Conservation (phyloP, 176 grass and related monocot genomes). For the Paspalum notatum region DNA sequence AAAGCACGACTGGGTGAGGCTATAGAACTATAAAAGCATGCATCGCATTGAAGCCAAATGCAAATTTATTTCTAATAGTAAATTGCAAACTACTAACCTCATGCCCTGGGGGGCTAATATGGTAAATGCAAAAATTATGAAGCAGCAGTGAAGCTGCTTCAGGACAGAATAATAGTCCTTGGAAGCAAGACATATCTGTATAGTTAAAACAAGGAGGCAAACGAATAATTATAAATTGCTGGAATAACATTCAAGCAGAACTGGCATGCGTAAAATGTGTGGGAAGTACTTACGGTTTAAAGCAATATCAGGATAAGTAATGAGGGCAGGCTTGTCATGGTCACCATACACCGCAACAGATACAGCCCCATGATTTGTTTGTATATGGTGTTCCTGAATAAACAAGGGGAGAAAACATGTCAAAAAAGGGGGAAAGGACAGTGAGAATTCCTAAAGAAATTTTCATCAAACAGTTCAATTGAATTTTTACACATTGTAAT, state of each 20-base stretch:
- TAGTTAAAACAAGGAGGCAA: conserved; percentile 25
- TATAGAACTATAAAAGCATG: conserved; percentile 18
- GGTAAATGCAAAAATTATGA: conserved; percentile 98
- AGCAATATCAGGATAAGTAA: conserved; percentile 96
- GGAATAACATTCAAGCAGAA: neutral
- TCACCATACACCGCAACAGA: conserved; percentile 96
- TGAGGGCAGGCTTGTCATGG: conserved; percentile 91
- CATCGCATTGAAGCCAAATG: neutral
- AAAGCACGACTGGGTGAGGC: conserved; percentile 41
- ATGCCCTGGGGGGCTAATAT: conserved; percentile 98
- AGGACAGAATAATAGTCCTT: conserved; percentile 97
- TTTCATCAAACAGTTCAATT: conserved; percentile 15
- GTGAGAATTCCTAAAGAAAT: conserved; percentile 11
- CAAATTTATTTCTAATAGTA: conserved; percentile 14
- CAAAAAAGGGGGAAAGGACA: neutral
- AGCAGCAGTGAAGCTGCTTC: conserved; percentile 92
- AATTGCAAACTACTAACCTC: conserved; percentile 66
- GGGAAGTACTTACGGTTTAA: conserved; percentile 70
- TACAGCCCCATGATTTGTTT: conserved; percentile 79
- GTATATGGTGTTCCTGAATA: conserved; percentile 92
- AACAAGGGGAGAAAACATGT: conserved; percentile 28
- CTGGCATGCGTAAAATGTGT: conserved; percentile 12
- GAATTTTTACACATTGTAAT: neutral
- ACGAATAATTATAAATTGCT: conserved; percentile 7
- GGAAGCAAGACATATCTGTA: conserved; percentile 97